phyloP scores from a whole-genome alignment of 1,284 basidiomycete genomes.

The Phylloporus gajari region DNA sequence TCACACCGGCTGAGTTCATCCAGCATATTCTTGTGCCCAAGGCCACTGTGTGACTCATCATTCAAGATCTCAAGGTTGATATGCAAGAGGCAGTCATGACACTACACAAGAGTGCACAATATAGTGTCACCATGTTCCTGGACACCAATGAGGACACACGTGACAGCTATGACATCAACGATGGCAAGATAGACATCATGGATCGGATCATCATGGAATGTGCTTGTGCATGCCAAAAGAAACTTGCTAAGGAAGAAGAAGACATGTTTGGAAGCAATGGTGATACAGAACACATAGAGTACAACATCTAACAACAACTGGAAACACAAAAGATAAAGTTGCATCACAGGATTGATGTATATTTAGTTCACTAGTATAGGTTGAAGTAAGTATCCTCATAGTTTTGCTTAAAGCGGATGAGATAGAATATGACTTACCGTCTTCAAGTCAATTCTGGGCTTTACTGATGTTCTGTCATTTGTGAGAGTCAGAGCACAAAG shows the following conservation, averaged over 20 bases:
- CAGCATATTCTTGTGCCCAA: conserved; percentile 81
- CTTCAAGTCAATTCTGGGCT: too few species aligned
- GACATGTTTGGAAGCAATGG: too few species aligned
- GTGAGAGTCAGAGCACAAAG: too few species aligned
- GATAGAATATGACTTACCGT: too few species aligned
- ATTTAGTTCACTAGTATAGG: too few species aligned
- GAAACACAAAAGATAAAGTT: too few species aligned
- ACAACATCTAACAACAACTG: too few species aligned
- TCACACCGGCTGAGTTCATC: conserved; percentile 76
- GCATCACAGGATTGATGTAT: too few species aligned
- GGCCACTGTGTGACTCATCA: conserved; percentile 74
- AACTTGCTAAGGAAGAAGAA: conserved; percentile 68
- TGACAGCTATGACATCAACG: conserved; percentile 45
- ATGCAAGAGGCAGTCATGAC: conserved; percentile 62
- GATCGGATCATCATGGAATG: conserved; percentile 74
- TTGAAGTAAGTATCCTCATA: too few species aligned
- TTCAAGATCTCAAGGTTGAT: conserved; percentile 67
- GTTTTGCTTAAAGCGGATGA: too few species aligned
- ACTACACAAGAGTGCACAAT: conserved; percentile 77
- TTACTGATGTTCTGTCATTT: too few species aligned
- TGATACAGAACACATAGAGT: too few species aligned
- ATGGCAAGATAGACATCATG: conserved; percentile 56
- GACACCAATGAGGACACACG: conserved; percentile 60
- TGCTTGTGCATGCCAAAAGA: conserved; percentile 66
- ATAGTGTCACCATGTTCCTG: conserved; percentile 84